Conservation (phyloP, 345 rosid genomes). For the Corchorus olitorius region DNA sequence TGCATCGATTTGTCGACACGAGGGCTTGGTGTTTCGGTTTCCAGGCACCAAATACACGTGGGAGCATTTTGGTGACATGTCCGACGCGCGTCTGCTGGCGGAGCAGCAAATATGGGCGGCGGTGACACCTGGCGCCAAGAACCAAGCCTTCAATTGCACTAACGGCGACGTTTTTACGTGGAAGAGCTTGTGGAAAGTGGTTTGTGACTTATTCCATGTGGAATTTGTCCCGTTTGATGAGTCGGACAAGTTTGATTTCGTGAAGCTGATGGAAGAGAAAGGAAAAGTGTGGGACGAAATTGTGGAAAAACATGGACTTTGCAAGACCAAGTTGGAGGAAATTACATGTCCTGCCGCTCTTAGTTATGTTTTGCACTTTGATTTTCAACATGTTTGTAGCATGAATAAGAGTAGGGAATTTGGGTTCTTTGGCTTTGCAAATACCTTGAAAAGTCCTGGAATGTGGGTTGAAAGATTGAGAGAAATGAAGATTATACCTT, state of each 20-base stretch:
- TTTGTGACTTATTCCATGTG: conserved; percentile 27
- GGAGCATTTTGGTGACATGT: conserved; percentile 41
- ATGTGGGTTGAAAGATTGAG: conserved; percentile 37
- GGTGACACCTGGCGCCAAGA: not conserved
- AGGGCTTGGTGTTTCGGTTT: conserved; percentile 32
- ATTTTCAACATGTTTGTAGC: conserved; percentile 41
- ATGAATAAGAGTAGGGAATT: conserved; percentile 48
- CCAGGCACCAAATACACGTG: conserved; percentile 35
- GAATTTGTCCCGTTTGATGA: conserved; percentile 38
- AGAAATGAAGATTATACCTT: conserved; percentile 33
- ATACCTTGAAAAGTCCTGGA: conserved; percentile 29
- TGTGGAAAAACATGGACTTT: conserved; percentile 33
- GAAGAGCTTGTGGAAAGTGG: conserved; percentile 35
- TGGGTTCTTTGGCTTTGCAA: conserved; percentile 32
- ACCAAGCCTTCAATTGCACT: conserved; percentile 41
- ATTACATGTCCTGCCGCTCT: conserved; percentile 34
- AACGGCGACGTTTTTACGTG: conserved; percentile 40
- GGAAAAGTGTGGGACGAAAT: conserved; percentile 39
- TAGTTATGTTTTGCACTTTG: conserved; percentile 18
- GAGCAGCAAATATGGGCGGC: conserved; percentile 47
- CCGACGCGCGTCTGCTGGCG: conserved; percentile 34
- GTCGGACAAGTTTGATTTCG: conserved; percentile 27
- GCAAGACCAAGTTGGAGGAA: conserved; percentile 36
- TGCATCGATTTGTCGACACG: conserved; percentile 34
- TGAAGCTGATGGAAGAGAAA: conserved; percentile 25